Evolutionary conservation across 768 basidiomycete genomes (phyloP), one percentile per base, ranked within the genome.

Genomic region (Amanita brunnescens): DNA sequence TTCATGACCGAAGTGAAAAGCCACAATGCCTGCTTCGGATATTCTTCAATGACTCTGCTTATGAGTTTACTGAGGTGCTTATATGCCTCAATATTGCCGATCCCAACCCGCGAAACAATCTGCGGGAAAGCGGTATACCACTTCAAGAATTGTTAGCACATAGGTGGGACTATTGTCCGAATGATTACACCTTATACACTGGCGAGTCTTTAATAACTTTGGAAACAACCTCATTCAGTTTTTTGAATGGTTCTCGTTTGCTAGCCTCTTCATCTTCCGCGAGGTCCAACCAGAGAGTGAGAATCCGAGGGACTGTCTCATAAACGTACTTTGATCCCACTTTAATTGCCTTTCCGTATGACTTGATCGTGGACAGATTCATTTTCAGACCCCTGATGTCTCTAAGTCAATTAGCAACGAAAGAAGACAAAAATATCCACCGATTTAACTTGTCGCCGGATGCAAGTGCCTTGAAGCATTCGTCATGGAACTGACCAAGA

Each of bases 41-140:
- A 94, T 54, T 81, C 78, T 49, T 72, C 68, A n/a, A 98, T 74
- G 24, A 98, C 88, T 14, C 63, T 69, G 13, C 71, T 65, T 49
- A 98, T 91, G 30, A 98, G 76, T 42, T 63, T 67, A 2, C 77
- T 72, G 18, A 99, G 68, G 2, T 81, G 65, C 0, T 62, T 65
- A 61, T 78, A 84, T 2, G 91, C 84, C 1, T 71, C 72, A 9
- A 65, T 56, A 58, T 88, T 85, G 3, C 64, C 67, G 57, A 96
- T 90, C 10, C 85, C 87, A 29, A 99, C 85, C 6, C 96, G 81
- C 12, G 95, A 98, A 12, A 94, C 91, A 47, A 98, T 90, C 72
- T 98, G 96, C 2, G 94, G 93, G 56, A 97, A 94, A 1, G 92
- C 94, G 0, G 88, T 93, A 58, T 83, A 87, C 92, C 95, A 98